Conservation (phyloP, 129 eudicot genomes). For the Mikania micrantha region DNA sequence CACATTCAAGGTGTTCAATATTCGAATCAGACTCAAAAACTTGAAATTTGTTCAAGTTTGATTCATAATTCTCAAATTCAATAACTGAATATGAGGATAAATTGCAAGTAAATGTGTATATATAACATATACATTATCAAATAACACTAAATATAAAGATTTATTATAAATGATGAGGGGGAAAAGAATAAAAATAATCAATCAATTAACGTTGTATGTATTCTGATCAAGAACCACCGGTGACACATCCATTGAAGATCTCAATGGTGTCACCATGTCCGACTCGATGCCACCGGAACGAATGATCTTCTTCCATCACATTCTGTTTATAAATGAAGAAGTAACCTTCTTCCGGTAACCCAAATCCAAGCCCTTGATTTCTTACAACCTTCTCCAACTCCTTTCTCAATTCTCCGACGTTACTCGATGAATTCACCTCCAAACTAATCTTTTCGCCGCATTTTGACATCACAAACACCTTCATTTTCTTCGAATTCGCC, state of each 20-base stretch:
- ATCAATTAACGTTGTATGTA: too few species aligned
- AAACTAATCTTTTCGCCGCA: conserved; percentile 46
- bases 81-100: too few species aligned
- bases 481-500: conserved; percentile 41
- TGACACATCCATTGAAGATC: conserved; percentile 61
- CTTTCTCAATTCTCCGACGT: conserved; percentile 45
- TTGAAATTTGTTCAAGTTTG: too few species aligned
- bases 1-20: too few species aligned
- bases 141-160: neutral
- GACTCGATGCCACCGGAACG: conserved; percentile 68
- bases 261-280: conserved; percentile 60
- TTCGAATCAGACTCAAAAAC: too few species aligned
- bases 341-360: conserved; percentile 63
- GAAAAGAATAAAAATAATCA: neutral
- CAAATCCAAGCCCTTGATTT: conserved; percentile 25
- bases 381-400: conserved; percentile 46
- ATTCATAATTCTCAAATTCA: too few species aligned
- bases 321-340: conserved; percentile 69
- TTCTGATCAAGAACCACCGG: conserved; percentile 50
- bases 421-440: conserved; percentile 45
- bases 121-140: too few species aligned
- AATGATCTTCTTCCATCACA: conserved; percentile 70
- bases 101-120: too few species aligned
- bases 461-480: conserved; percentile 39
- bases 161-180: neutral